Evolutionary conservation across 1,139 yeast species (phyloP).

Genomic region (Candida glucosophila): DNA sequence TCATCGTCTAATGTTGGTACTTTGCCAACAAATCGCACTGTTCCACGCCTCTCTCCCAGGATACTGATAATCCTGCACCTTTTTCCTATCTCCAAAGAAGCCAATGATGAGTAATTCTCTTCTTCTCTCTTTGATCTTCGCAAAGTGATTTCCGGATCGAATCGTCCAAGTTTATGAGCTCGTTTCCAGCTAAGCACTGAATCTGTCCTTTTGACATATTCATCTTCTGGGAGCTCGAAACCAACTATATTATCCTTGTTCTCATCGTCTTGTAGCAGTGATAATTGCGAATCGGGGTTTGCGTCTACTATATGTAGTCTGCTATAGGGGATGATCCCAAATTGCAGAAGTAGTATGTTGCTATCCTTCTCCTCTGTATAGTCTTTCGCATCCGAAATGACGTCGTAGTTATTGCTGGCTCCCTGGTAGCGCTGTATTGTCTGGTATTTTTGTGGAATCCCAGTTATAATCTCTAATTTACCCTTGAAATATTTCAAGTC

Average conservation of each 20-base stretch:
- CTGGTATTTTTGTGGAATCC: conserved; percentile 60
- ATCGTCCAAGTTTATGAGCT: conserved; percentile 59
- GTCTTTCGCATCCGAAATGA: conserved; percentile 12
- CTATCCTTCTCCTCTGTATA: conserved; percentile 12
- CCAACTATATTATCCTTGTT: conserved; percentile 32
- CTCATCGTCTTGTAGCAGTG: conserved; percentile 25
- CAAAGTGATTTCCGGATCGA: conserved; percentile 44
- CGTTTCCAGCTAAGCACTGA: conserved; percentile 75
- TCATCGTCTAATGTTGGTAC: conserved; percentile 48
- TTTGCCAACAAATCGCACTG: conserved; percentile 57
- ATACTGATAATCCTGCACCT: conserved; percentile 36
- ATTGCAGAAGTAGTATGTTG: conserved; percentile 8
- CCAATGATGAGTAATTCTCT: conserved; percentile 11
- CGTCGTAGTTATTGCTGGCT: conserved; percentile 24
- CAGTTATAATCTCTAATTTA: conserved; percentile 66
- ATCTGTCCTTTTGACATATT: conserved; percentile 51
- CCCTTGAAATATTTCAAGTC: conserved; percentile 44
- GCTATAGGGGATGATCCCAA: conserved; percentile 25
- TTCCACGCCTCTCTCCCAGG: conserved; percentile 57
- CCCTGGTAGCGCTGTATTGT: conserved; percentile 40
- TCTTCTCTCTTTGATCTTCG: conserved; percentile 11
- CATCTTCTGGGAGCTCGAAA: conserved; percentile 56
- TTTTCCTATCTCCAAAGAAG: conserved; percentile 20
- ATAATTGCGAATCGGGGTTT: conserved; percentile 41
- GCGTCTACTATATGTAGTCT: conserved; percentile 49